Evolutionary conservation across 2,329 filamentous ascomycete species (phyloP).

Genomic region (Pseudogymnoascus sp.): DNA sequence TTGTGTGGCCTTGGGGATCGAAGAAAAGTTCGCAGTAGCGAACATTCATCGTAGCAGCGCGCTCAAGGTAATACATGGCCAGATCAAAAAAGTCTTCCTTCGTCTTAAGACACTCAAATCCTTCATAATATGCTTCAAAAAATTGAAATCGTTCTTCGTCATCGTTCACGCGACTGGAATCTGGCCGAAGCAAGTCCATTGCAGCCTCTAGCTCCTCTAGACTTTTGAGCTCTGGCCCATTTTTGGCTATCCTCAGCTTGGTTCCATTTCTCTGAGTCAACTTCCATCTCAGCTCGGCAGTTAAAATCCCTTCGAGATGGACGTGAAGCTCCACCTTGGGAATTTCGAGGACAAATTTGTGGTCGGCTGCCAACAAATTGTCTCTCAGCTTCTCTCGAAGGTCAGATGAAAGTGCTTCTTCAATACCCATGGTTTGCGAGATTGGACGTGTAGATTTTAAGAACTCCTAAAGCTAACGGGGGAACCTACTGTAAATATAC

Average conservation of each 20-base stretch:
- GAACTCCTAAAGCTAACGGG: neutral
- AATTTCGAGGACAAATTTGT: constrained; percentile 49
- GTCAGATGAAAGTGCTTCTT: neutral
- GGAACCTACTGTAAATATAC: neutral
- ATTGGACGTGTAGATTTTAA: neutral
- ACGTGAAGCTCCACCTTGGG: constrained; percentile 77
- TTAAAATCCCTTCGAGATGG: constrained; percentile 66
- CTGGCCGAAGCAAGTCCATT: constrained; percentile 49
- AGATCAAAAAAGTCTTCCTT: constrained; percentile 62
- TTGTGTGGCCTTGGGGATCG: constrained; percentile 64
- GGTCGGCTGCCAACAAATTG: neutral
- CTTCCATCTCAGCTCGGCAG: constrained; percentile 57
- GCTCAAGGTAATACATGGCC: constrained; percentile 59
- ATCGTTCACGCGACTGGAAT: constrained; percentile 29
- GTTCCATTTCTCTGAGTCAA: constrained; percentile 59
- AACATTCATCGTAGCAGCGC: constrained; percentile 52
- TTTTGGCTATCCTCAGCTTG: constrained; percentile 36
- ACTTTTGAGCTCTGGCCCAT: neutral
- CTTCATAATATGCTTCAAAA: constrained; percentile 66
- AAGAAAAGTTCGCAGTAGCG: constrained; percentile 70
- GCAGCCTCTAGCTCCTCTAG: neutral
- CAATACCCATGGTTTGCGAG: neutral
- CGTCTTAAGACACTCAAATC: constrained; percentile 57
- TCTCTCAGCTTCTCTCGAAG: neutral
- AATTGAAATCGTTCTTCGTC: constrained; percentile 36